A percentile compares a stretch with the other conserved stretches of the same genome.
These are phyloP conservation scores for Ophiostoma angusticollis DNA, from an alignment of 2,329 filamentous ascomycete genomes.

Conservation along the genomic window DNA sequence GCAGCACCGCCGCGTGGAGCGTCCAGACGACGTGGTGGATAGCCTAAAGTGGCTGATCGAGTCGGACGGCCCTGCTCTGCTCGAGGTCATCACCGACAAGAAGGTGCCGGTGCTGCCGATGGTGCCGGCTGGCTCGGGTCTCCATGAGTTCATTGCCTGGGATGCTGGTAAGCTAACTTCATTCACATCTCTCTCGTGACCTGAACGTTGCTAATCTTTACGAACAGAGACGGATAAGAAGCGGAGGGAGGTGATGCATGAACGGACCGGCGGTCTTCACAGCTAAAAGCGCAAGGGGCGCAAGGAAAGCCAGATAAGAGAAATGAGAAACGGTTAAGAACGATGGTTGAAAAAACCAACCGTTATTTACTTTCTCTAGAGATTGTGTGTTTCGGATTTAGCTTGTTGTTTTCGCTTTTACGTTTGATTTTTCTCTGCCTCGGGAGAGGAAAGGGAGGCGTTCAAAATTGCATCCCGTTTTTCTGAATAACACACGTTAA, in stretches of 20 bases:
- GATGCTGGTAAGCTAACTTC: slow-evolving; percentile 50
- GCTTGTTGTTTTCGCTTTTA: too few species aligned
- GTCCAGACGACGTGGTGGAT: slow-evolving; percentile 64
- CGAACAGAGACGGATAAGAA: slow-evolving; percentile 51
- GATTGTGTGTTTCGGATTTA: too few species aligned
- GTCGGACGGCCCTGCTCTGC: slow-evolving; percentile 76
- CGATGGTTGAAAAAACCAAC: too few species aligned
- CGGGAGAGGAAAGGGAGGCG: too few species aligned
- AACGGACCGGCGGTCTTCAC: slow-evolving; percentile 4
- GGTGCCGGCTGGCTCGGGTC: slow-evolving; percentile 75
- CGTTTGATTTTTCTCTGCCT: too few species aligned
- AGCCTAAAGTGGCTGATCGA: slow-evolving; percentile 81
- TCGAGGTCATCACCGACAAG: slow-evolving; percentile 86
- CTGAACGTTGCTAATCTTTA: neutral
- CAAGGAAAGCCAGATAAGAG: too few species aligned
- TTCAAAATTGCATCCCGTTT: too few species aligned
- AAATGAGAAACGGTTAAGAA: too few species aligned
- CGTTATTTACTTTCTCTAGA: too few species aligned
- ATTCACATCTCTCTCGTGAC: neutral
- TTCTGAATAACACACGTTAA: too few species aligned
- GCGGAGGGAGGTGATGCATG: slow-evolving; percentile 8
- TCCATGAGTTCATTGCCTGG: slow-evolving; percentile 90
- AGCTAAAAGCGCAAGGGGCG: too few species aligned
- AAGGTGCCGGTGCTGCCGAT: slow-evolving; percentile 94
- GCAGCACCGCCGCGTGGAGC: slow-evolving; percentile 56